Conservation (phyloP, 768 basidiomycete species). For the Candolleomyces aberdarensis region DNA sequence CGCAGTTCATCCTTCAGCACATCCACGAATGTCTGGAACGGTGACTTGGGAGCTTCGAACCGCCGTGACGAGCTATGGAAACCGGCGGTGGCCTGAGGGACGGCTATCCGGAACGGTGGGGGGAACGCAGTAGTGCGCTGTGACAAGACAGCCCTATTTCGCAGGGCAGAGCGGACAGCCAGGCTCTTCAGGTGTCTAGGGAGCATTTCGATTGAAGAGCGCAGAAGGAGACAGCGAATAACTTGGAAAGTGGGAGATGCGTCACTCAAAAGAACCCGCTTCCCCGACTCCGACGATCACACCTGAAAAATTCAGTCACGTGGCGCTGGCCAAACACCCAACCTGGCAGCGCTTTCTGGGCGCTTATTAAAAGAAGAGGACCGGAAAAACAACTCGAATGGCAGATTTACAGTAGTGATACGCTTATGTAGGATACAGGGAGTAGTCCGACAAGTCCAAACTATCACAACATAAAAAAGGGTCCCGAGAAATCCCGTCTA, state of each 20-base stretch:
- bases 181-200: slow-evolving; percentile 43
- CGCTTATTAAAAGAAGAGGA: too few species aligned
- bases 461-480: neutral
- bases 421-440: neutral
- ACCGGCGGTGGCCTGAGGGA: slow-evolving; percentile 26
- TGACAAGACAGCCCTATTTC: slow-evolving; percentile 20
- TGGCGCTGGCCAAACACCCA: neutral
- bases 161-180: slow-evolving; percentile 31
- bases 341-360: too few species aligned
- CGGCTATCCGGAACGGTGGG: slow-evolving; percentile 39
- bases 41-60: slow-evolving; percentile 77
- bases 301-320: slow-evolving; percentile 2
- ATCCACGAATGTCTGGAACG: slow-evolving; percentile 95
- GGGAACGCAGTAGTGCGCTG: slow-evolving; percentile 24
- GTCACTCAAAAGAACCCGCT: neutral
- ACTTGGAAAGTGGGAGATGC: neutral
- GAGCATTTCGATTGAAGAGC: slow-evolving; percentile 26
- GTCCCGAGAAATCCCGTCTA: neutral
- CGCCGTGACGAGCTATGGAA: slow-evolving; percentile 70
- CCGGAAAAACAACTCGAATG: neutral
- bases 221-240: neutral
- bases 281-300: neutral
- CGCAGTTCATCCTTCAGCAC: slow-evolving; percentile 88
- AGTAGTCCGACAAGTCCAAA: too few species aligned
- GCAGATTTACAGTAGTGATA: neutral